These are phyloP conservation scores for Hypoxylon sp. DNA, from an alignment of 2,329 filamentous ascomycete genomes.

Conservation along the genomic window DNA sequence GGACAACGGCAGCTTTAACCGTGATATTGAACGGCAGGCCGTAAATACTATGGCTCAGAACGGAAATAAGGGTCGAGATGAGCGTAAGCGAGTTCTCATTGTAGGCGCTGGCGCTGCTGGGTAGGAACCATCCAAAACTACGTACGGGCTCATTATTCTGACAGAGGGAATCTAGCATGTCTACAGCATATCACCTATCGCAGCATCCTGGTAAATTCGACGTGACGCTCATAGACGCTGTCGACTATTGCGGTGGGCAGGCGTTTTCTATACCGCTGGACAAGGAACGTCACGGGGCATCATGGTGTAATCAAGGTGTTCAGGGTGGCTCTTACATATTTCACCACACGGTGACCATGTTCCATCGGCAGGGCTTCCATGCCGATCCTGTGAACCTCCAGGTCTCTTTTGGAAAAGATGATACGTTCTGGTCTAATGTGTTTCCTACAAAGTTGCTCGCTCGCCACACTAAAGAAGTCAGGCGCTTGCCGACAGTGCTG, in stretches of 20 bases:
- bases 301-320: conserved; percentile 74
- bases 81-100: conserved; percentile 56
- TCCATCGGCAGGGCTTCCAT: conserved; percentile 67
- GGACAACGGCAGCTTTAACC: conserved; percentile 35
- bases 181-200: conserved; percentile 71
- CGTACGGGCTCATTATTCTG: not conserved
- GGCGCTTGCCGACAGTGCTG: conserved; percentile 63
- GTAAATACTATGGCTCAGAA: conserved; percentile 47
- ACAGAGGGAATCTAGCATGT: conserved; percentile 58
- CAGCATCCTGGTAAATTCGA: conserved; percentile 72
- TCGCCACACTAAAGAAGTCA: conserved; percentile 65
- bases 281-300: conserved; percentile 70
- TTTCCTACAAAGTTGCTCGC: conserved; percentile 67
- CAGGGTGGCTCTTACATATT: conserved; percentile 72
- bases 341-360: conserved; percentile 72
- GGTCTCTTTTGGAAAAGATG: conserved; percentile 69
- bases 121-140: conserved; percentile 40
- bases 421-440: conserved; percentile 71
- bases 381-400: conserved; percentile 70
- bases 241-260: conserved; percentile 73
- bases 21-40: conserved; percentile 45
- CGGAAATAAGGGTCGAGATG: conserved; percentile 35
- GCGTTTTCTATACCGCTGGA: conserved; percentile 74
- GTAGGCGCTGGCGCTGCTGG: conserved; percentile 61
- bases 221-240: conserved; percentile 70